Conservation (phyloP, 2,329 filamentous ascomycete species). For the Diplodia seriata region DNA sequence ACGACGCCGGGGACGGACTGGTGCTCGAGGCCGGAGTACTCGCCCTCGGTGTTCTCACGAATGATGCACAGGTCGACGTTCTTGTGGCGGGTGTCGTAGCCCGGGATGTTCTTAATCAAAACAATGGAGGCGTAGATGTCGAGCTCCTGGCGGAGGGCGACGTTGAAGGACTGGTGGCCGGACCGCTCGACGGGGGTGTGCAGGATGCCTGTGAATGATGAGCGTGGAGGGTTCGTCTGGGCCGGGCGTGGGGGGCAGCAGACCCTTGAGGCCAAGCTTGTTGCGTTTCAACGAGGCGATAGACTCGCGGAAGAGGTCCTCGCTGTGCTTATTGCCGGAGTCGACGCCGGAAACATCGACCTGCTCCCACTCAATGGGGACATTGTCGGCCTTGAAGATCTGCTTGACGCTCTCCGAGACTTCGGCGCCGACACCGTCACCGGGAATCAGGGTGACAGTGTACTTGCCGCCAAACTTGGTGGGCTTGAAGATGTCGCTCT, state of each 20-base stretch:
- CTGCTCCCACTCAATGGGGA: slow-evolving; percentile 98
- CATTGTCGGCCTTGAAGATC: slow-evolving; percentile 99
- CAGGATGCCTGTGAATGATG: slow-evolving; percentile 68
- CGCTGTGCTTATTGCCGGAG: slow-evolving; percentile 82
- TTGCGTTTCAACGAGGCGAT: slow-evolving; percentile 96
- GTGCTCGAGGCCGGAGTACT: slow-evolving; percentile 99
- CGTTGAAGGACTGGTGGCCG: slow-evolving; percentile 99
- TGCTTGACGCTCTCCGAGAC: slow-evolving; percentile 98
- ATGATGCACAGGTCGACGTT: slow-evolving; percentile 99
- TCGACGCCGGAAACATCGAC: slow-evolving; percentile 93
- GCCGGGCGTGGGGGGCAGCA: slow-evolving; percentile 18
- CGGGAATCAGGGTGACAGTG: slow-evolving; percentile 97
- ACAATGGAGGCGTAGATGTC: slow-evolving; percentile 99
- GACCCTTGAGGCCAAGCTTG: slow-evolving; percentile 96
- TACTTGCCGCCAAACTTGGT: slow-evolving; percentile 99
- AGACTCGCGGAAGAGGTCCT: slow-evolving; percentile 94
- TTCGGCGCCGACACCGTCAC: slow-evolving; percentile 96
- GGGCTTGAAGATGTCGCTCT: slow-evolving; percentile 97
- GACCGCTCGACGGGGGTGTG: slow-evolving; percentile 97
- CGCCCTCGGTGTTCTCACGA: slow-evolving; percentile 99
- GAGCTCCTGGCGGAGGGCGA: slow-evolving; percentile 97
- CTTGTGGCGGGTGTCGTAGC: slow-evolving; percentile 96
- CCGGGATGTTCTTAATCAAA: slow-evolving; percentile 99
- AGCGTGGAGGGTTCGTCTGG: slow-evolving; percentile 20
- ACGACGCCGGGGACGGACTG: slow-evolving; percentile 96